Evolutionary conservation across 2,329 filamentous ascomycete species (phyloP), one percentile per base, ranked within the genome.

Genomic region (Diaporthe sp.): DNA sequence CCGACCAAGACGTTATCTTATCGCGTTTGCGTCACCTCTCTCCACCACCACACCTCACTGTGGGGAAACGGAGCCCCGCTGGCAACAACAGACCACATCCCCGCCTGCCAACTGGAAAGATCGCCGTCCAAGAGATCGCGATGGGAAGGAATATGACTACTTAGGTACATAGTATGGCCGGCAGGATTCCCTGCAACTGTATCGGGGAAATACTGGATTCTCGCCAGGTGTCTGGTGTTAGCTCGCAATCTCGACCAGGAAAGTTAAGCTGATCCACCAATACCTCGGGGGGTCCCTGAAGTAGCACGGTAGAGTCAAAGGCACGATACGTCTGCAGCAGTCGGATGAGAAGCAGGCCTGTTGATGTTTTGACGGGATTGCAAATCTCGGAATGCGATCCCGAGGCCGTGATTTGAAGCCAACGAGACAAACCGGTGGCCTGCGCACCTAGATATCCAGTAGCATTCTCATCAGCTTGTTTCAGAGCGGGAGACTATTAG

Each of bases 21-120:
- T 68, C 65, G 46, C 65, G 31, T 42, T 15, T 55, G 31, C 65
- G 65, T 68, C 65, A 53, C 62, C 46, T 12, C 62, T 17, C 44
- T 37, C 59, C 59, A 31, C 13, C 37, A 44, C n/a, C 34, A 31
- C n/a, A 44, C 37, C 58, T 44, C 58, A 19, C 22, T 25, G 37
- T 62, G 59, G 59, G 39, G 59, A 44, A 62, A 10, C 25, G 13
- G 15, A 22, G 15, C 39, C 59, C 59, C 3, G n/a, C 37, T 19
- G 28, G n/a, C 22, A 44, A 61, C 58, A 44, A 61, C 37, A 28
- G 22, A 61, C 19, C 37, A 61, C 37, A 61, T 61, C 58, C 58
- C 58, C 37, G n/a, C 58, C 37, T 37, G 22, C 10, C 19, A 61
- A 61, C 58, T 9, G 6, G n/a, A n/a, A 42, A 37, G 7, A 39